Evolutionary conservation across 2,329 filamentous ascomycete species (phyloP), one percentile per base, ranked within the genome.

Genomic region (Colletotrichum scovillei): DNA sequence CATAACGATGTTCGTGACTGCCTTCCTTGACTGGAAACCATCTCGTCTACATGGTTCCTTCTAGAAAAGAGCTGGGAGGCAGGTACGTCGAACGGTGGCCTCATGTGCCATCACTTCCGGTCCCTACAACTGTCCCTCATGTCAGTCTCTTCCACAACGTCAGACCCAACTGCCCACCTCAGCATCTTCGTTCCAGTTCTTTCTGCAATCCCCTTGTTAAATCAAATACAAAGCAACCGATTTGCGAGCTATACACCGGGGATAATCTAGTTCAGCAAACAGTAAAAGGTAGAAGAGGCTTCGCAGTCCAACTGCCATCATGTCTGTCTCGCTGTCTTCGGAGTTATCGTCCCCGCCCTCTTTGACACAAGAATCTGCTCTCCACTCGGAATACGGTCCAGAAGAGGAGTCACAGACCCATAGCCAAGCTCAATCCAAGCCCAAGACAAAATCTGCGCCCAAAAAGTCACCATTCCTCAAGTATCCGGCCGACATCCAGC

Each of bases 401-500:
- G 46, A n/a, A 32, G 28, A 8, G 19, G 24, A 38, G 24, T 2
- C 7, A 22, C 26, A 16, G 57, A 72, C 49, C n/a, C 62, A 64
- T 14, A 49, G 1, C 14, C 30, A 12, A 11, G 8, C 5, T 46
- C 14, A 55, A 7, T 9, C 14, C 46, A 22, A 8, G 11, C 14
- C 14, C 19, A 22, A 19, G 19, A n/a, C 19, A n/a, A 22, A 5
- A 22, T 5, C 19, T 49, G 19, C 42, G 8, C n/a, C 42, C 42
- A n/a, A 16, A 60, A 74, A 58, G 46, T 19, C 24, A 16, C 65
- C 42, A 12, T n/a, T n/a, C 6, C 26, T 69, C 8, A 26, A 67
- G 22, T 75, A 75, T 32, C 74, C 74, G 7, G 8, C 32, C 4
- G 72, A 49, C 4, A 32, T 72, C 24, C 56, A 30, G 9, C 64